Evolutionary conservation across 2,329 filamentous ascomycete species (phyloP), one percentile per base, ranked within the genome.

Genomic region (Apiospora pterosperma): DNA sequence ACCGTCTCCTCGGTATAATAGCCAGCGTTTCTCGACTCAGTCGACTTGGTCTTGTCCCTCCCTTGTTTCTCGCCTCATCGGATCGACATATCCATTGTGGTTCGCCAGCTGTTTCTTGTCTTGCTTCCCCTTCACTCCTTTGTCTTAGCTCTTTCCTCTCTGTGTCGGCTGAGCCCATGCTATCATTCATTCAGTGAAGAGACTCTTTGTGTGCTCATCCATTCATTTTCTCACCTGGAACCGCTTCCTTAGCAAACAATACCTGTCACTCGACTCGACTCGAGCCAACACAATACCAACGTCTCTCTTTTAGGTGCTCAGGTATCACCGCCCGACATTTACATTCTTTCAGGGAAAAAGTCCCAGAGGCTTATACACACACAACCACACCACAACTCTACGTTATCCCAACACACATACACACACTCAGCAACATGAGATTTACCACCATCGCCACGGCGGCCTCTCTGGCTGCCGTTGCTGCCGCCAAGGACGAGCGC

Each of bases 401-500:
- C 42, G 23, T 44, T 25, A 41, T 19, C 19, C 38, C 38, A 41
- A 42, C n/a, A 23, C 16, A 41, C 39, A 41, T 7, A n/a, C 36
- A 38, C 36, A n/a, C 19, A 19, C 19, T 23, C 44, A 19, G 31
- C 48, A 55, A 34, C 0, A 55, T 55, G 48, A 55, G 48, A 55
- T 55, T 55, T 34, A n/a, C 28, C 28, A 34, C 28, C 19, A 8
- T 34, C 48, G 48, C 48, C 28, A n/a, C 48, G 48, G 48, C 48
- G 14, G 48, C 48, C 48, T n/a, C 28, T 19, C 44, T 80, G 67
- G 80, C 80, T 67, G 75, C 77, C 60, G 74, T 78, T 66, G 75
- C 77, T 72, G 80, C 72, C 36, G 78, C 78, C 69, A 82, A 84
- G 70, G 72, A 79, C 61, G 59, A 67, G 4, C 80, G 84, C 64